Percentiles rank a stretch among this genome's conserved stretches.
These are phyloP conservation scores for Exophiala sideris DNA, from an alignment of 2,329 filamentous ascomycete species.

Conservation along the genomic window DNA sequence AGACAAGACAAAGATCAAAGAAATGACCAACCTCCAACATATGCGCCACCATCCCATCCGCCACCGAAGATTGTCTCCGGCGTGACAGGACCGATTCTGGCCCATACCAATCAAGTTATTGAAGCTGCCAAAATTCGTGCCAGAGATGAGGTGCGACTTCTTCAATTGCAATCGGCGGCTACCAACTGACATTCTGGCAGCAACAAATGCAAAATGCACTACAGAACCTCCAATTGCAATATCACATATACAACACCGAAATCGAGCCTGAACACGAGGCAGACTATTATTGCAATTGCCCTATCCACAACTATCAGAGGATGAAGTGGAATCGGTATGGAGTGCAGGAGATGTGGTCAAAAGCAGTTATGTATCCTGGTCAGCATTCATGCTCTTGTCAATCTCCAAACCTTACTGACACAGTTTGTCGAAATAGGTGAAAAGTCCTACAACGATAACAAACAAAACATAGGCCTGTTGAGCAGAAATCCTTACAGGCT, in stretches of 20 bases:
- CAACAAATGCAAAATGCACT: conserved; percentile 45
- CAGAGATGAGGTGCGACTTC: conserved; percentile 36
- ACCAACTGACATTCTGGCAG: conserved; percentile 23
- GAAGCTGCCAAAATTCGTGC: conserved; percentile 38
- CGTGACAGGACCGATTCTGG: conserved; percentile 2
- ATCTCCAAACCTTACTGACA: not conserved
- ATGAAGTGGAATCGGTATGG: conserved; percentile 37
- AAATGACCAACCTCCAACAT: conserved; percentile 3
- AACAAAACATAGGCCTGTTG: conserved; percentile 22
- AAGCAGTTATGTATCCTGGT: conserved; percentile 49
- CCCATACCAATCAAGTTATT: conserved; percentile 41
- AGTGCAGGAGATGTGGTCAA: conserved; percentile 43
- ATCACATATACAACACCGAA: conserved; percentile 45
- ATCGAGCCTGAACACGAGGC: conserved; percentile 48
- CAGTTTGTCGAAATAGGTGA: conserved; percentile 6
- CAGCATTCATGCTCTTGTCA: conserved; percentile 18
- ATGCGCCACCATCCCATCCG: conserved; percentile 17
- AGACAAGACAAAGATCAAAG: not conserved
- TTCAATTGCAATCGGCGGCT: not conserved
- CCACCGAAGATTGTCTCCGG: conserved; percentile 4
- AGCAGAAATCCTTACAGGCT: conserved; percentile 37
- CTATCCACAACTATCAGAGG: conserved; percentile 40
- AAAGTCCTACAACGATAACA: conserved; percentile 33
- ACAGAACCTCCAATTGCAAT: conserved; percentile 39
- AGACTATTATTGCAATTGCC: conserved; percentile 40